Evolutionary conservation across 2,329 filamentous ascomycete genomes (phyloP), one percentile per base, ranked within the genome.

Genomic region (Epichloe hybrida): DNA sequence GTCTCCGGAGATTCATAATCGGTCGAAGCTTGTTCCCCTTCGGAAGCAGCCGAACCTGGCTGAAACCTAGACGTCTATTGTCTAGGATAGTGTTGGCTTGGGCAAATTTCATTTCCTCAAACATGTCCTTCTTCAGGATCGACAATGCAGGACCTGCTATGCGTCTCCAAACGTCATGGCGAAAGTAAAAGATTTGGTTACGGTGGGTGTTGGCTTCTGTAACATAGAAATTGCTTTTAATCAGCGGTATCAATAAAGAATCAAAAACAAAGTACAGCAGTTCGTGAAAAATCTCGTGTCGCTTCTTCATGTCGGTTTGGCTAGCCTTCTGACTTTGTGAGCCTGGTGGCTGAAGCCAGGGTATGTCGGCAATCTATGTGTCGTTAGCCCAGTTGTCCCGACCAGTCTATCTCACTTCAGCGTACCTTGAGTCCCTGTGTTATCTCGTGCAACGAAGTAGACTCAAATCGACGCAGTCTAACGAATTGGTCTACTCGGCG

Each of bases 231-330:
- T 93, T 90, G 55, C 80, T 82, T 36, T 87, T 81, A 46, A 97
- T 77, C 7, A 98, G 74, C 9, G 93, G 91, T 58, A 97, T 86
- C 51, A 98, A 63, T 21, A 96, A 74, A 0, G 90, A 96, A 66
- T 98, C 93, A 60, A 98, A 93, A 4, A 95, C 57, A 63, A 90
- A 98, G 68, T 96, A 97, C 7, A 97, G 60, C 52, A 97, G 82
- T 64, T 98, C 93, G 49, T 81, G 69, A 47, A 96, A 79, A 0
- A 97, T 74, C 61, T 96, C 86, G 27, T 70, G 72, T 11, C 90
- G 82, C 65, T 96, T 97, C 6, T 70, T 68, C 34, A 78, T 72
- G 61, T 97, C 91, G 0, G 84, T 82, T 53, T 74, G 72, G 53
- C 85, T 85, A 47, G 85, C 71, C 50, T 83, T 90, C 9, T 64